Evolutionary conservation across 140 eudicot genomes (phyloP).

Genomic region (Senecio squalidus): DNA sequence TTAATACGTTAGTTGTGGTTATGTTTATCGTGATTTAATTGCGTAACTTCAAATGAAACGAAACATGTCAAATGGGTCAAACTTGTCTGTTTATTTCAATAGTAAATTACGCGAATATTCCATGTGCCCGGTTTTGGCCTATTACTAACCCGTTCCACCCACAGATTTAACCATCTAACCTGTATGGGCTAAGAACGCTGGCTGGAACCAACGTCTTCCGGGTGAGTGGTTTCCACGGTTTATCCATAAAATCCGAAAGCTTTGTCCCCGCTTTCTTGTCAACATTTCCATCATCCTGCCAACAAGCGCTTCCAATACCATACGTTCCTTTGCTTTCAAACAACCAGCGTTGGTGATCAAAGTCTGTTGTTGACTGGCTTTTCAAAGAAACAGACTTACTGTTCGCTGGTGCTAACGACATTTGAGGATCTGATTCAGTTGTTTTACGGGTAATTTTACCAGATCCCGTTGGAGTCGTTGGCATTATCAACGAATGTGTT

Average conservation of each 20-base stretch:
- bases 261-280: conserved; percentile 41
- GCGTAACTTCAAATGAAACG: too few relatives aligned
- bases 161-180: conserved; percentile 26
- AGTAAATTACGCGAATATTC: too few relatives aligned
- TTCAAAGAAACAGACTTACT: conserved; percentile 59
- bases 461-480: conserved; percentile 12
- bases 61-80: too few relatives aligned
- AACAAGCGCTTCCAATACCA: conserved; percentile 85
- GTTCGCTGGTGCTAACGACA: conserved; percentile 41
- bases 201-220: conserved; percentile 58
- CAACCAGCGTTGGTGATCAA: conserved; percentile 88
- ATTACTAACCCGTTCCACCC: too few relatives aligned
- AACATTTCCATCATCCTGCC: conserved; percentile 60
- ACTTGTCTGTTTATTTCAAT: too few relatives aligned
- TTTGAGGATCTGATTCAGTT: conserved; percentile 41
- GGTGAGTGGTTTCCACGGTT: conserved; percentile 97
- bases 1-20: neutral
- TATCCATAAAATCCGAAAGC: conserved; percentile 73
- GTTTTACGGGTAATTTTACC: conserved; percentile 42
- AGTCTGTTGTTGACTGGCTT: conserved; percentile 56
- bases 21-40: too few relatives aligned
- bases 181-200: conserved; percentile 81
- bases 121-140: too few relatives aligned
- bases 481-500: conserved; percentile 14
- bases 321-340: conserved; percentile 85